These are phyloP conservation scores for Podila verticillata DNA, from an alignment of 192 early-diverging fungal species.

Conservation along the genomic window DNA sequence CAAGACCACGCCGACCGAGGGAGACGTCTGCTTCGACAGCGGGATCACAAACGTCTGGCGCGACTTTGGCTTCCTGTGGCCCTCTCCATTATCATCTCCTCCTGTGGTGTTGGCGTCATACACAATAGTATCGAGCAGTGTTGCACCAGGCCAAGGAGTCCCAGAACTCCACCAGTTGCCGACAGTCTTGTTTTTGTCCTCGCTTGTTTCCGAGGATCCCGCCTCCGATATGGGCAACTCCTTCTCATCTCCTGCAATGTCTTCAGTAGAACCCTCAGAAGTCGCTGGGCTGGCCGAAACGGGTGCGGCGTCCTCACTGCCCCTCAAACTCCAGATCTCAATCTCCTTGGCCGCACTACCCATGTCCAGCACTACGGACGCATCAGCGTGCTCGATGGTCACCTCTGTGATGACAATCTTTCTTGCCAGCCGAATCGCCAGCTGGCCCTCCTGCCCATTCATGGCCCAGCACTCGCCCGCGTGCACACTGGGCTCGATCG, in stretches of 20 bases:
- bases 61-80: constrained; percentile 50
- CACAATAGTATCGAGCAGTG: constrained; percentile 37
- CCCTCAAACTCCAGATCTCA: constrained; percentile 67
- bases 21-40: constrained; percentile 53
- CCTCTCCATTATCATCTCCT: background rate
- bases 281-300: constrained; percentile 40
- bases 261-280: background rate
- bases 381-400: constrained; percentile 76
- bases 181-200: background rate
- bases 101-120: constrained; percentile 58
- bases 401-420: constrained; percentile 66
- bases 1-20: constrained; percentile 57
- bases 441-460: constrained; percentile 65
- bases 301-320: constrained; percentile 12
- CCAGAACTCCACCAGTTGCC: constrained; percentile 9
- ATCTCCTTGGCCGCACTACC: constrained; percentile 70
- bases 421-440: constrained; percentile 69
- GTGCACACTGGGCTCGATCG: constrained; percentile 56
- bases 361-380: constrained; percentile 63
- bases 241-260: constrained; percentile 14
- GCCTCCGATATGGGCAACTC: constrained; percentile 6
- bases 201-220: background rate
- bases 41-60: constrained; percentile 32
- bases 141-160: constrained; percentile 31
- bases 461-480: constrained; percentile 84